Percentiles rank a stretch among this genome's conserved stretches.
Conservation (phyloP, 2,329 filamentous ascomycete species). For the Colletotrichum viniferum region DNA sequence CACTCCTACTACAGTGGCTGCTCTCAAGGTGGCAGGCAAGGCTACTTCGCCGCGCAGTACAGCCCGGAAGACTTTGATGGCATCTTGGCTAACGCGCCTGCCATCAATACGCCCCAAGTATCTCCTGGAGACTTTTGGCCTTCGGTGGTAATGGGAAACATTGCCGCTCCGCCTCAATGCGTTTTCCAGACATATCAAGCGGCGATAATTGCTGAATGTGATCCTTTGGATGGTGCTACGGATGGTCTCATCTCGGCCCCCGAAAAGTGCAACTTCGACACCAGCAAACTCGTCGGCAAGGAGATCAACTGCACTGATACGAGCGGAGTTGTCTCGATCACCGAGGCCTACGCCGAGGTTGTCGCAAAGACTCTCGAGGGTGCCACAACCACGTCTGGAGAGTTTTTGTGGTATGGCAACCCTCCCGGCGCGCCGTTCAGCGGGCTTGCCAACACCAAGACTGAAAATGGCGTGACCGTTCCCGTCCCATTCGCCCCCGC, state of each 20-base stretch:
- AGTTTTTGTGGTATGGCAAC: slow-evolving; percentile 2
- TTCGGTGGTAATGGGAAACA: slow-evolving; percentile 6
- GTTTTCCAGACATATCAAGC: neutral
- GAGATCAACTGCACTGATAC: neutral
- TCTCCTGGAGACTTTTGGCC: neutral
- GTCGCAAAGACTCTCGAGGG: neutral
- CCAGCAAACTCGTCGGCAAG: neutral
- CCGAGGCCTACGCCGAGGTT: neutral
- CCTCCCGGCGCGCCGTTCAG: neutral
- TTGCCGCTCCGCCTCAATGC: slow-evolving; percentile 1
- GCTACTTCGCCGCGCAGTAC: slow-evolving; percentile 55
- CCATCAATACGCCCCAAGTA: slow-evolving; percentile 29
- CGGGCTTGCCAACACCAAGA: neutral
- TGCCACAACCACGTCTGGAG: neutral
- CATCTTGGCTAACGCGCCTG: slow-evolving; percentile 53
- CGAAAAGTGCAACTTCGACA: neutral
- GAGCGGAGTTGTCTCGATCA: neutral
- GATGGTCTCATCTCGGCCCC: slow-evolving; percentile 7
- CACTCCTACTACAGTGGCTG: slow-evolving; percentile 63
- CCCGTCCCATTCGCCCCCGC: neutral
- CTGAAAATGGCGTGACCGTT: neutral
- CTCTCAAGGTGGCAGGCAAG: slow-evolving; percentile 64
- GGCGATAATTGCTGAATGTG: neutral
- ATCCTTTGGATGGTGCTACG: neutral
- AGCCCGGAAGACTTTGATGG: slow-evolving; percentile 64